Evolutionary conservation across 192 early-diverging fungal species (phyloP).

Genomic region (Coemansia biformis): DNA sequence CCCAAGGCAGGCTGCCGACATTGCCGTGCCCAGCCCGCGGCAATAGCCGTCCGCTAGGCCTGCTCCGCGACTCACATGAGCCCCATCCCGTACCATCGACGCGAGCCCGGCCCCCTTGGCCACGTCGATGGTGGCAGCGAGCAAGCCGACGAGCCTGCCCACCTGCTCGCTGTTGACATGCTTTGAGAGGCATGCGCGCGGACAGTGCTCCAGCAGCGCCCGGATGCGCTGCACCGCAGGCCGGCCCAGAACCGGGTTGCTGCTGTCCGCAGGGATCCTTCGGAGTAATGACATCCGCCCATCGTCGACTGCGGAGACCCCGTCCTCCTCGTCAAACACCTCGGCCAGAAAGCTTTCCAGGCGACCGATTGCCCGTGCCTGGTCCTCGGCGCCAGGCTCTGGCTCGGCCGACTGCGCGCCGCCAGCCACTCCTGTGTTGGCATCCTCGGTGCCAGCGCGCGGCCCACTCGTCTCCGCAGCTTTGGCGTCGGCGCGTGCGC

Average conservation of each 20-base stretch:
- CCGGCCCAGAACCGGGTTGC: slow-evolving; percentile 15
- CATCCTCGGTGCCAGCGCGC: too few species aligned
- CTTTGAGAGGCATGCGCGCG: slow-evolving; percentile 10
- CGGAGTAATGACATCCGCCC: slow-evolving; percentile 5
- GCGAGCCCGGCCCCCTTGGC: slow-evolving; percentile 22
- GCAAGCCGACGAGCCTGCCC: slow-evolving; percentile 20
- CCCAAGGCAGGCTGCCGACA: slow-evolving; percentile 19
- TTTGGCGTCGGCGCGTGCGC: not conserved
- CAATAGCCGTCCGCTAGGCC: slow-evolving; percentile 20
- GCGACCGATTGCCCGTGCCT: not conserved
- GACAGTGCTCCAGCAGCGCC: slow-evolving; percentile 15
- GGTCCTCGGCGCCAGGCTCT: not conserved
- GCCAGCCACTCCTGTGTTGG: too few species aligned
- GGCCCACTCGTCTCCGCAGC: not conserved
- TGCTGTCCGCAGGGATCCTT: not conserved
- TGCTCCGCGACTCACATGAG: slow-evolving; percentile 8
- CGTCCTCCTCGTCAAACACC: slow-evolving; percentile 36
- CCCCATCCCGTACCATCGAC: slow-evolving; percentile 28
- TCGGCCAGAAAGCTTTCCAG: slow-evolving; percentile 27
- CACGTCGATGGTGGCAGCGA: slow-evolving; percentile 19
- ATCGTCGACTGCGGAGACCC: slow-evolving; percentile 1
- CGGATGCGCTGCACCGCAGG: slow-evolving; percentile 20
- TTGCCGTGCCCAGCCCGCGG: slow-evolving; percentile 13
- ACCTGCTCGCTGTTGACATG: slow-evolving; percentile 14
- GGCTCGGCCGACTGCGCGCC: too few species aligned